These are phyloP conservation scores for Ilex paraguariensis DNA, from an alignment of 305 asterid species.

Conservation along the genomic window DNA sequence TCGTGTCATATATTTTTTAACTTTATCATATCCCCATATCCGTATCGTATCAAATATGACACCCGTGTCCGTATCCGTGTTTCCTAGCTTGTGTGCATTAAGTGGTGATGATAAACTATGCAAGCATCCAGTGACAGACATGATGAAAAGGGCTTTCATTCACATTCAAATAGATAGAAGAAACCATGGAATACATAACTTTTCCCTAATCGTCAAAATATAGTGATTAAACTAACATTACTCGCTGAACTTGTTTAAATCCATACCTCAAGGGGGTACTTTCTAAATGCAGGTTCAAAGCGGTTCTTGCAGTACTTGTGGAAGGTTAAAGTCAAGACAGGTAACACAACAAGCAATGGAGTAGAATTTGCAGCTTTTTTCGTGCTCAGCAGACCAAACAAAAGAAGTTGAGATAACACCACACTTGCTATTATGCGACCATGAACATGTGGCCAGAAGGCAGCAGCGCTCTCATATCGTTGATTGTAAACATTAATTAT, in stretches of 20 bases:
- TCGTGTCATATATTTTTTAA: too few species aligned
- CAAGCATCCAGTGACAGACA: too few species aligned
- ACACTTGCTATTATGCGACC: conserved; percentile 86
- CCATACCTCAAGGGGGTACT: conserved; percentile 89
- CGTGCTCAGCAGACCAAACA: conserved; percentile 84
- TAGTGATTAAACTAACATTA: neutral
- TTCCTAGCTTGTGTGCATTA: neutral
- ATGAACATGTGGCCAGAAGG: conserved; percentile 97
- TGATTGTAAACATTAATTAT: conserved; percentile 87
- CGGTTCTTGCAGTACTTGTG: conserved; percentile 92
- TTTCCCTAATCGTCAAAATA: neutral
- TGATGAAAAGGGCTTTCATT: neutral
- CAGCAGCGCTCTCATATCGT: conserved; percentile 88
- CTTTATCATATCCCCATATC: too few species aligned
- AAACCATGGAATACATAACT: neutral
- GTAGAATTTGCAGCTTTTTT: conserved; percentile 81
- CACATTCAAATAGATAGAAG: neutral
- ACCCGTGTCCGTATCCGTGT: too few species aligned
- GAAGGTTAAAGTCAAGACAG: conserved; percentile 69
- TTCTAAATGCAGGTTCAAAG: conserved; percentile 91
- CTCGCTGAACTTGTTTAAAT: too few species aligned
- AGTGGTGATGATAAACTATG: neutral
- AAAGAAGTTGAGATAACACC: conserved; percentile 80
- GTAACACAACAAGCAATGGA: conserved; percentile 71
- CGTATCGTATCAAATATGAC: too few species aligned